Evolutionary conservation across 768 basidiomycete species (phyloP).

Genomic region (Lentinula sp.): DNA sequence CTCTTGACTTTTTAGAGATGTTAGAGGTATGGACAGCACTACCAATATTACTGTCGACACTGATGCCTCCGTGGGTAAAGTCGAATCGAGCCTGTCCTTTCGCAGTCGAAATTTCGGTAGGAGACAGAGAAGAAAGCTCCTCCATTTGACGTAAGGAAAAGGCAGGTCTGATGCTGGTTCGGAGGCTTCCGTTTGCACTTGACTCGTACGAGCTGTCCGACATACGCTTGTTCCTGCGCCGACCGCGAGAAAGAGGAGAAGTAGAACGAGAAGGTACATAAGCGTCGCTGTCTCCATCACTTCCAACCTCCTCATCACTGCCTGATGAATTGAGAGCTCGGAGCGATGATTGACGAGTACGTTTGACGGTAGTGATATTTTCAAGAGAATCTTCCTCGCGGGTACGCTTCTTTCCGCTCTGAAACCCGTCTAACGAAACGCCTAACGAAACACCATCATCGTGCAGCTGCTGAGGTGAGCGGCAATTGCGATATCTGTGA

Average conservation of each 20-base stretch:
- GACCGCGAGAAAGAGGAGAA: background rate
- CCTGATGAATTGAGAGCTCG: background rate
- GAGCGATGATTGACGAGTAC: background rate
- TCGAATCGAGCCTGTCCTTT: background rate
- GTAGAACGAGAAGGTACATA: background rate
- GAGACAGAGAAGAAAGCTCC: background rate
- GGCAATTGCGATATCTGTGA: background rate
- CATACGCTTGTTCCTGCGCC: background rate
- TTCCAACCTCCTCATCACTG: background rate
- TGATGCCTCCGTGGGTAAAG: background rate
- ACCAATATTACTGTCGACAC: background rate
- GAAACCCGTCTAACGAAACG: background rate
- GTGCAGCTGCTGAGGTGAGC: background rate
- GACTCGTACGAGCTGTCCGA: background rate
- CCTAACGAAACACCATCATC: background rate
- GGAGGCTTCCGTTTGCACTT: background rate
- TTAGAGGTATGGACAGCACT: background rate
- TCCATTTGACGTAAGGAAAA: background rate
- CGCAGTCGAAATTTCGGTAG: background rate
- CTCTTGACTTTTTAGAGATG: conserved; percentile 1
- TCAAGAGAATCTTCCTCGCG: background rate
- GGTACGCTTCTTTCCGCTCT: background rate
- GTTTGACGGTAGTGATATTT: background rate
- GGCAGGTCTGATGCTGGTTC: background rate
- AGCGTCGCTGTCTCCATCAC: conserved; percentile 1